Evolutionary conservation across 306 rosid species (phyloP), one percentile per base, ranked within the genome.

Genomic region (Sicyos baderoa): DNA sequence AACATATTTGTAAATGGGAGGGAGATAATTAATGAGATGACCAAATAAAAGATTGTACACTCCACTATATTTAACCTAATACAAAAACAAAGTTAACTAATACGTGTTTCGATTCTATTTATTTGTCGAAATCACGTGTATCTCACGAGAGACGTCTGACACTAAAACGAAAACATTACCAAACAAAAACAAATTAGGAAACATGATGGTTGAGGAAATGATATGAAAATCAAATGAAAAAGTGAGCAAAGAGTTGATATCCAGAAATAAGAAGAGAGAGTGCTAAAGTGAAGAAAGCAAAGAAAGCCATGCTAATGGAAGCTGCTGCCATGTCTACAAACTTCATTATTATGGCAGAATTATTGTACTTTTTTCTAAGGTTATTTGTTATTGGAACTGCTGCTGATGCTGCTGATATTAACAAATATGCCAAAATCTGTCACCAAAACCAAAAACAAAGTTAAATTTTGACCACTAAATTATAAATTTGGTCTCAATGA

Each of bases 391-490:
- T 0, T 3, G 98, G 94, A 70, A 81, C 62, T 0, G 91, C 96
- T 0, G 96, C 52, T 25, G 98, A 93, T 3, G 90, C 83, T 5
- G 97, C 71, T 51, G 98, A 93, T 56, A 93, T 78, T 83, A 88
- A 56, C 19, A 93, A 77, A 76, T 88, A 89, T 4, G 98, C 90
- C 79, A 81, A 79, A 17, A 89, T 76, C 98, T 93, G 85, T 1
- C 60, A 68, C 51, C 51, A 47, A 40, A 40, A 40, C 12, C 1
- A 40, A 40, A 40, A 29, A 29, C 0, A 1, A 29, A 29, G 35
- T 29, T 29, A 29, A n/a, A n/a, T n/a, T n/a, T n/a, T n/a, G n/a
- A n/a, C n/a, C n/a, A n/a, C n/a, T n/a, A n/a, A n/a, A n/a, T n/a
- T n/a, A n/a, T n/a, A n/a, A n/a, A n/a, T n/a, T n/a, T n/a, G n/a